These are phyloP conservation scores for Tarenaya hassleriana DNA, from an alignment of 345 rosid species.

Conservation along the genomic window DNA sequence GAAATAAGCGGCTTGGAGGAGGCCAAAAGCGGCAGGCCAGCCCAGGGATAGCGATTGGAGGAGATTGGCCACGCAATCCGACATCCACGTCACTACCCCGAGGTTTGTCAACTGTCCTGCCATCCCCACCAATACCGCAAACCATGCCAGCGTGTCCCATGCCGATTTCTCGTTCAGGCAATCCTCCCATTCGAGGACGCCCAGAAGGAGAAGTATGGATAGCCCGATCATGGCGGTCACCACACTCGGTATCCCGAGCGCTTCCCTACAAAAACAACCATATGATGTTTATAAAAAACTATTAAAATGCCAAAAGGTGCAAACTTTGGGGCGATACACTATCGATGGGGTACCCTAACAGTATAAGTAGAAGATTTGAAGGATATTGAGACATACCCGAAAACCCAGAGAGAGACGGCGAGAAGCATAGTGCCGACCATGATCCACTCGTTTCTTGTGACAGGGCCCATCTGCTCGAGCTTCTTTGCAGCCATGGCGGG, in stretches of 20 bases:
- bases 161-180: slow-evolving; percentile 93
- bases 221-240: slow-evolving; percentile 94
- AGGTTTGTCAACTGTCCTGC: slow-evolving; percentile 87
- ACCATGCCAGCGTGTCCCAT: slow-evolving; percentile 96
- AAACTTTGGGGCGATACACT: too few species aligned
- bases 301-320: too few species aligned
- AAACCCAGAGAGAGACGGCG: slow-evolving; percentile 86
- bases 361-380: too few species aligned
- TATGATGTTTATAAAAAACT: too few species aligned
- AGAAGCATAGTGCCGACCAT: slow-evolving; percentile 86
- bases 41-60: slow-evolving; percentile 63
- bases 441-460: slow-evolving; percentile 72
- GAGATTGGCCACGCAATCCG: slow-evolving; percentile 53
- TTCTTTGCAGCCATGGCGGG: slow-evolving; percentile 86
- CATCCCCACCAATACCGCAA: slow-evolving; percentile 89
- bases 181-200: slow-evolving; percentile 94
- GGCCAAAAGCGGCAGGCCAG: slow-evolving; percentile 75
- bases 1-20: slow-evolving; percentile 86
- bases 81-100: slow-evolving; percentile 84
- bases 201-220: slow-evolving; percentile 63
- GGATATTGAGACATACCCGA: slow-evolving; percentile 44
- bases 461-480: slow-evolving; percentile 71
- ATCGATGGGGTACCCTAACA: too few species aligned
- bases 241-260: slow-evolving; percentile 77
- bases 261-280: slow-evolving; percentile 41